Percentiles rank a stretch among this genome's conserved stretches.
These are phyloP conservation scores for Insectozyma bohioensis DNA, from an alignment of 1,139 yeast genomes.

Conservation along the genomic window DNA sequence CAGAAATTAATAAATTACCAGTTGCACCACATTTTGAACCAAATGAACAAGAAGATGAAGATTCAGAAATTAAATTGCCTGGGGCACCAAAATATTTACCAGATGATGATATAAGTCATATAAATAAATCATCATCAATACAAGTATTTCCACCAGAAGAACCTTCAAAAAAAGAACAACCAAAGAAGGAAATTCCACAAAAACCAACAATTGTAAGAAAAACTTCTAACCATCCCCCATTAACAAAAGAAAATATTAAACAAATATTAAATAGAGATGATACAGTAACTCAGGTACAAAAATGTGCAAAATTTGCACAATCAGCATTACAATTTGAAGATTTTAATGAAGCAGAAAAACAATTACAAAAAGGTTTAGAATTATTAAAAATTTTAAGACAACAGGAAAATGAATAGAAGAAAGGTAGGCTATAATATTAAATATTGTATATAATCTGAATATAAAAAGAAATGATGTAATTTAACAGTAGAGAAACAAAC, in stretches of 20 bases:
- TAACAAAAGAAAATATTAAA: conserved; percentile 46
- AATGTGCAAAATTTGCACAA: conserved; percentile 86
- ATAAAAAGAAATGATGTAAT: no score
- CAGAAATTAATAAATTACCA: conserved; percentile 21
- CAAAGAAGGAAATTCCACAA: conserved; percentile 2
- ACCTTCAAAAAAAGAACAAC: conserved; percentile 3
- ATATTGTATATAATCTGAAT: no score
- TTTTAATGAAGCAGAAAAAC: conserved; percentile 74
- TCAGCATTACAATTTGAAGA: conserved; percentile 95
- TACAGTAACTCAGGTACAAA: conserved; percentile 68
- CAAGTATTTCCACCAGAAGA: conserved; percentile 33
- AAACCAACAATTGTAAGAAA: conserved; percentile 7
- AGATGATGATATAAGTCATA: conserved; percentile 38
- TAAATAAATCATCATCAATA: conserved; percentile 41
- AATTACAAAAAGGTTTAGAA: conserved; percentile 63
- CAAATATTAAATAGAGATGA: conserved; percentile 60
- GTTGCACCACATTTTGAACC: conserved; percentile 37
- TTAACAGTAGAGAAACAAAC: background rate
- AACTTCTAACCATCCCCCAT: conserved; percentile 15
- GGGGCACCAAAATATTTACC: conserved; percentile 47
- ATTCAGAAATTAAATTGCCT: conserved; percentile 31
- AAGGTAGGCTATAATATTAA: no score
- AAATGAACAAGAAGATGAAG: conserved; percentile 20
- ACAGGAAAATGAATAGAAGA: conserved; percentile 11
- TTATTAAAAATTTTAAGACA: conserved; percentile 17